Evolutionary conservation across 2,329 filamentous ascomycete genomes (phyloP), one percentile per base, ranked within the genome.

Genomic region (Calonectria multiphialidica): DNA sequence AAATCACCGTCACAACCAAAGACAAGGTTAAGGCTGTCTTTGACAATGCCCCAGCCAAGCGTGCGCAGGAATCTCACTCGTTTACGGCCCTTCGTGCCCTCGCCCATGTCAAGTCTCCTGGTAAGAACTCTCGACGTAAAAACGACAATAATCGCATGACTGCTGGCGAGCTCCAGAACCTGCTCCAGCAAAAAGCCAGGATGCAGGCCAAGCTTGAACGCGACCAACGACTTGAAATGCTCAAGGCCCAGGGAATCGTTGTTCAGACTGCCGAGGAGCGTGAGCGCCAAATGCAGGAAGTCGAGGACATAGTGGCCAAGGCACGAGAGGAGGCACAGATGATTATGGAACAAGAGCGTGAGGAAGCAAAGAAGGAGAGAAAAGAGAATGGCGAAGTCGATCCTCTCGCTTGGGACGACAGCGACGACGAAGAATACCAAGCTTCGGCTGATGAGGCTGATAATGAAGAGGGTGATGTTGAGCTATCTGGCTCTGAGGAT

Each of bases 221-320:
- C 66, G 91, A 94, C 72, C 92, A 94, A 76, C 93, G 93, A 68
- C 89, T 98, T 23, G 91, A 95, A 68, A 89, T 92, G 76, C 88
- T 99, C 47, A 92, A 90, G 79, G 92, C 93, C 13, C 95, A 94
- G 83, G 97, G 97, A 9, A 89, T 98, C 30, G 86, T 93, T 28
- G 88, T 98, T 21, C 93, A 96, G 82, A 98, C 94, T 0, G 91
- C 93, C 2, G 96, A 98, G 83, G 96, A 99, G 82, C 91, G 94
- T 23, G 94, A 96, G 80, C 90, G 91, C 40, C 93, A 98, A 81
- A 91, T 95, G 82, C 92, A 94, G 70, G 92, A 96, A 71, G 91
- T 98, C 15, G 97, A 98, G 77, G 93, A 98, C 79, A 90, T 98
- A 72, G 90, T 98, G 30, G 93, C 96, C 59, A 95, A 93, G 78